Evolutionary conservation across 2,329 filamentous ascomycete species (phyloP).

Genomic region (Fusarium sp.): DNA sequence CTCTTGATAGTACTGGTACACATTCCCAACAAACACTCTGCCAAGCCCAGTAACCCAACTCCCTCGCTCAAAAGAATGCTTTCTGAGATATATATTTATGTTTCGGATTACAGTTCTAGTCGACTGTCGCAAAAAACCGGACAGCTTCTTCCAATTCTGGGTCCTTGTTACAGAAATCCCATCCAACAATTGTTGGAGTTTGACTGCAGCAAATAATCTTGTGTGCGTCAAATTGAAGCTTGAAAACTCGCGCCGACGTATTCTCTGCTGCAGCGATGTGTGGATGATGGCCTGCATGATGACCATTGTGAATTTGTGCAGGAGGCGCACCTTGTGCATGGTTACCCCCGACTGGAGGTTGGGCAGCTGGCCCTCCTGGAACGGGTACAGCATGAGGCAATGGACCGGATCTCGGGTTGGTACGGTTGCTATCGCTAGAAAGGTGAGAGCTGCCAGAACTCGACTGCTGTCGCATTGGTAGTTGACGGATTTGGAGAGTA

Average conservation of each 20-base stretch:
- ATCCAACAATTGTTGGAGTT: constrained; percentile 90
- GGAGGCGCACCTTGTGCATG: constrained; percentile 43
- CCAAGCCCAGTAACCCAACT: constrained; percentile 31
- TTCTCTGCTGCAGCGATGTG: constrained; percentile 61
- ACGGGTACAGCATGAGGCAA: constrained; percentile 2
- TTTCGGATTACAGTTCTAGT: constrained; percentile 40
- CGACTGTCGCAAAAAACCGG: constrained; percentile 78
- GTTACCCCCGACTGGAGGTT: constrained; percentile 25
- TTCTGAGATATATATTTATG: constrained; percentile 2
- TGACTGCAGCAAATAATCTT: constrained; percentile 96
- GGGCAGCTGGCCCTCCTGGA: constrained; percentile 10
- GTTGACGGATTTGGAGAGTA: constrained; percentile 60
- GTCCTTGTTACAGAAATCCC: constrained; percentile 96
- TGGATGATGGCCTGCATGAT: constrained; percentile 52
- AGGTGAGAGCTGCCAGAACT: constrained; percentile 14
- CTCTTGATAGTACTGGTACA: constrained; percentile 23
- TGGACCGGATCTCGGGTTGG: constrained; percentile 13
- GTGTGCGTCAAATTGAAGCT: constrained; percentile 93
- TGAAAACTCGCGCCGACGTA: constrained; percentile 80
- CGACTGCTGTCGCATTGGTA: constrained; percentile 43
- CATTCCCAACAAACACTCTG: constrained; percentile 14
- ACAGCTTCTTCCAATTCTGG: constrained; percentile 81
- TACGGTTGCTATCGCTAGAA: constrained; percentile 12
- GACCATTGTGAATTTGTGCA: constrained; percentile 14
- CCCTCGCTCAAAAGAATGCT: constrained; percentile 40